Conservation (phyloP, 139 green algal genomes). For the Chlamydomonas eustigma region DNA sequence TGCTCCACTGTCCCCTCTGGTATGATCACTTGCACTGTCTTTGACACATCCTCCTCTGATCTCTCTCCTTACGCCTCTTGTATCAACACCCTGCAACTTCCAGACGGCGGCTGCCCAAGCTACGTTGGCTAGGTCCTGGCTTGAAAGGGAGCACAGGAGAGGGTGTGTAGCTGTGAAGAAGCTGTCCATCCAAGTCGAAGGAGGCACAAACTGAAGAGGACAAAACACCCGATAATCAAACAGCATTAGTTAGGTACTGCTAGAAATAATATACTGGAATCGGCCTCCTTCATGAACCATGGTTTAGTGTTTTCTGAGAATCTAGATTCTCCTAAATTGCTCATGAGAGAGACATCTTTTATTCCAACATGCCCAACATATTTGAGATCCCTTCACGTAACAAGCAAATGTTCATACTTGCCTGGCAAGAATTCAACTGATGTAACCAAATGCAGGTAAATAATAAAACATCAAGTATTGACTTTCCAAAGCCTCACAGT, state of each 20-base stretch:
- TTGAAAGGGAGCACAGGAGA: not conserved
- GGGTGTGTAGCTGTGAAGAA: not conserved
- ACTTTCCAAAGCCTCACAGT: not conserved
- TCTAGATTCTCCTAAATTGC: not conserved
- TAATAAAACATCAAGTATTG: not conserved
- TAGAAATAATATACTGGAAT: too few species aligned
- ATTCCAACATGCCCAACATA: not conserved
- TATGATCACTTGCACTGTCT: too few species aligned
- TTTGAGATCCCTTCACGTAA: not conserved
- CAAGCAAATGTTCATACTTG: not conserved
- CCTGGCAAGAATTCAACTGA: not conserved
- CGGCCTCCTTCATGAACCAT: too few species aligned
- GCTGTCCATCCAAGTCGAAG: not conserved
- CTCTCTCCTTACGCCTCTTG: too few species aligned
- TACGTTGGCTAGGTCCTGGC: not conserved
- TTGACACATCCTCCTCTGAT: too few species aligned
- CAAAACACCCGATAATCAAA: not conserved
- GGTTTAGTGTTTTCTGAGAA: not conserved
- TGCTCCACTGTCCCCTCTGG: too few species aligned
- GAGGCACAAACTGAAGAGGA: not conserved
- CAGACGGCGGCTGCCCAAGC: not conserved
- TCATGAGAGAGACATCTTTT: not conserved
- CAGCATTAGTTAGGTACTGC: too few species aligned
- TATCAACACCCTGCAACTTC: not conserved
- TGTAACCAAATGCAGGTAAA: not conserved